phyloP scores from a whole-genome alignment of 1,139 yeast genomes.

The Taphrina flavorubra region DNA sequence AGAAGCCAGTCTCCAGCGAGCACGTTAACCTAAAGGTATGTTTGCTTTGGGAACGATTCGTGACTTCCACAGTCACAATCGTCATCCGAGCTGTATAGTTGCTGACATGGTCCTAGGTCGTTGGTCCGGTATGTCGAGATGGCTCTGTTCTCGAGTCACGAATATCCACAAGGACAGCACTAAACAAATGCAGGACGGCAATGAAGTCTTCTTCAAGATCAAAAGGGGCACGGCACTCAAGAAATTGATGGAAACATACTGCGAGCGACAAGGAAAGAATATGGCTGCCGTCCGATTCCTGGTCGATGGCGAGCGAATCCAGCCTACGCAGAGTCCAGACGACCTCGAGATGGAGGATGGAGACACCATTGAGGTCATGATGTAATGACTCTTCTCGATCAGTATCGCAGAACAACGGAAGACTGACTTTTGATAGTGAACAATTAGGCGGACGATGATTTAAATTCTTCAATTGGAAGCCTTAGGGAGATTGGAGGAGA shows the following conservation, averaged over 20 bases:
- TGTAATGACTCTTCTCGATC: slow-evolving; percentile 49
- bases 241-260: slow-evolving; percentile 96
- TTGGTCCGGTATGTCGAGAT: slow-evolving; percentile 19
- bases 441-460: slow-evolving; percentile 18
- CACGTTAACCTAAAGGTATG: slow-evolving; percentile 39
- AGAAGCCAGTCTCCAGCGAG: slow-evolving; percentile 35
- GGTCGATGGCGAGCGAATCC: slow-evolving; percentile 90
- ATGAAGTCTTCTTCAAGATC: slow-evolving; percentile 95
- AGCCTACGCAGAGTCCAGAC: slow-evolving; percentile 89
- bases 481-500: too few species aligned
- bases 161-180: background rate
- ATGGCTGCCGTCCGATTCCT: slow-evolving; percentile 81
- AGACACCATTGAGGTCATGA: slow-evolving; percentile 97
- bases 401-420: too few species aligned
- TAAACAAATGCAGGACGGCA: slow-evolving; percentile 52
- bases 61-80: background rate
- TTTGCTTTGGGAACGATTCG: background rate
- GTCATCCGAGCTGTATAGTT: background rate
- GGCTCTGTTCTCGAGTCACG: background rate
- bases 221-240: slow-evolving; percentile 89
- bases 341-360: slow-evolving; percentile 90
- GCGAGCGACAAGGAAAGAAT: slow-evolving; percentile 95
- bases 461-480: too few species aligned
- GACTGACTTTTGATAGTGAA: slow-evolving; percentile 18
- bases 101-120: slow-evolving; percentile 25